Evolutionary conservation across 768 basidiomycete genomes (phyloP), one percentile per base, ranked within the genome.

Genomic region (Rickenella mellea): DNA sequence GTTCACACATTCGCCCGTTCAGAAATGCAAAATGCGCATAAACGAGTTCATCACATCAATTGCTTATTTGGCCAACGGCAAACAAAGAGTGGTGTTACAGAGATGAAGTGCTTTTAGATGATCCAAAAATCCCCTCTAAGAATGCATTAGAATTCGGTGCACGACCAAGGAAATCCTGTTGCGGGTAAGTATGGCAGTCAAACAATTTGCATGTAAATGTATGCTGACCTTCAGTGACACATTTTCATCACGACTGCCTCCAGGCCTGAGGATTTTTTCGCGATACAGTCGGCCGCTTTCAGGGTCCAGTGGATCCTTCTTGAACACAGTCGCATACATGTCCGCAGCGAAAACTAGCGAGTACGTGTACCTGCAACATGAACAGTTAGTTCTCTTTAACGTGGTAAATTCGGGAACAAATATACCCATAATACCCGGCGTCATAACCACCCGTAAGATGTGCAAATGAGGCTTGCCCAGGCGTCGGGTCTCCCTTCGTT

Each of bases 361-460:
- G 50, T 86, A 91, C 2, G 78, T 82, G 61, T 70, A 71, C 14
- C 66, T 63, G 45, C 50, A 54, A 26, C 15, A 41, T 24, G 9
- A 27, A 10, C 17, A 26, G 21, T 6, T 17, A 11, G 21, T 38
- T 40, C 25, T 24, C 40, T 31, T n/a, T 33, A 27, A 33, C 15
- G 22, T 19, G 20, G 39, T 11, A 27, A 8, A 21, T 26, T 5
- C 21, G 6, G 12, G 17, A 27, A 26, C 1, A 40, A n/a, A 32
- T 29, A 12, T 74, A 83, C 67, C 82, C 78, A 51, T 87, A 85
- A 51, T 87, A 85, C 7, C 73, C 73, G 2, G 71, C 73, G 39
- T 74, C 81, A 47, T 86, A 87, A 8, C 81, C 84, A 12, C 83
- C 77, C 4, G 74, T 76, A 32, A 91, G 79, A 56, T 91, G 87